Percentiles rank a stretch among this genome's conserved stretches.
These are phyloP conservation scores for Gracilaria vermiculophylla DNA, from an alignment of 23 red algal species.

Conservation along the genomic window DNA sequence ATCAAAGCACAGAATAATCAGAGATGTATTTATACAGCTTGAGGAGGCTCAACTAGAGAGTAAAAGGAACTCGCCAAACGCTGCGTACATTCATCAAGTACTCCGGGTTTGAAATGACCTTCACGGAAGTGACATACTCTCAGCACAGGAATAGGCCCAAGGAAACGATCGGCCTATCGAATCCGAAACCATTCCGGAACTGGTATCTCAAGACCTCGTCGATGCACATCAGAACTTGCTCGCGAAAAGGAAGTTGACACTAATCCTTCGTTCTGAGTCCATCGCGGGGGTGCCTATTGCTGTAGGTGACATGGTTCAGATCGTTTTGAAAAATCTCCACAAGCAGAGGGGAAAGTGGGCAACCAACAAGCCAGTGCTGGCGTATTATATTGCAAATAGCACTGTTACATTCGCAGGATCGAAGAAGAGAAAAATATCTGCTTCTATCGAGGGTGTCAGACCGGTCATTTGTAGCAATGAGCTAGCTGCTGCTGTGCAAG, in stretches of 20 bases:
- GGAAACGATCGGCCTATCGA: neutral
- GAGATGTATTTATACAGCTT: constrained; percentile 26
- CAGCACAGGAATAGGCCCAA: neutral
- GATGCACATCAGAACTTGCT: neutral
- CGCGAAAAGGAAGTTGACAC: constrained; percentile 26
- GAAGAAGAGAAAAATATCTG: neutral
- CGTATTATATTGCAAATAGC: neutral
- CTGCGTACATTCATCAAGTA: neutral
- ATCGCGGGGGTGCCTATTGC: neutral
- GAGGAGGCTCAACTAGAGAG: neutral
- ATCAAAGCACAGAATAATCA: constrained; percentile 50
- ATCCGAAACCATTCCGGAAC: neutral
- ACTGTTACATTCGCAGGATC: neutral
- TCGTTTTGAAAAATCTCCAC: neutral
- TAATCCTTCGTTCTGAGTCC: constrained; percentile 27
- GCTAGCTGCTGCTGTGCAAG: constrained; percentile 27
- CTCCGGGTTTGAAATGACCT: constrained; percentile 13
- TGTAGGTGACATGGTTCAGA: constrained; percentile 5
- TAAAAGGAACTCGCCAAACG: no score
- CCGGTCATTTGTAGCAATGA: neutral
- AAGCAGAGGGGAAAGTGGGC: neutral
- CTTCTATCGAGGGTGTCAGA: neutral
- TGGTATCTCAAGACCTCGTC: neutral
- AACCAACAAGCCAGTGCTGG: neutral
- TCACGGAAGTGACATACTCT: constrained; percentile 2